phyloP scores from a whole-genome alignment of 2,329 filamentous ascomycete species.

The Cadophora malorum region DNA sequence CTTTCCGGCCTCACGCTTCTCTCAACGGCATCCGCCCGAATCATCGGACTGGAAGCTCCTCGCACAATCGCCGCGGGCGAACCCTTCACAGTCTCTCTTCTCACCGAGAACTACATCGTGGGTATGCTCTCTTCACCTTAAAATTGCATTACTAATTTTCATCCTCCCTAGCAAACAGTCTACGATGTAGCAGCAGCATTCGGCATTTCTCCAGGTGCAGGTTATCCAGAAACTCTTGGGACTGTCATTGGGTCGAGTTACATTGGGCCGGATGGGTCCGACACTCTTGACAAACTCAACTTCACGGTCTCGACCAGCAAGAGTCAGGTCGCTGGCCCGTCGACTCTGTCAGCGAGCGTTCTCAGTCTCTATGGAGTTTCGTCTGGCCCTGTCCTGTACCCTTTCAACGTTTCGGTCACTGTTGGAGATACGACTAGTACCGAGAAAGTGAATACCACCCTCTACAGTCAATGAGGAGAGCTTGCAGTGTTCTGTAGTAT shows the following conservation, averaged over 20 bases:
- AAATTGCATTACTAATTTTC: neutral
- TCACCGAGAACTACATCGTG: conserved; percentile 31
- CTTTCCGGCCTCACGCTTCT: conserved; percentile 21
- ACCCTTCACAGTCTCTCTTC: conserved; percentile 35
- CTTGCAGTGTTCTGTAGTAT: too few species aligned
- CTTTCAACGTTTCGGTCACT: conserved; percentile 24
- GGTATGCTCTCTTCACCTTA: too few species aligned
- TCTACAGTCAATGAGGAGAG: neutral
- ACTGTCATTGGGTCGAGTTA: conserved; percentile 33
- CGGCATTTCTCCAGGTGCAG: conserved; percentile 32
- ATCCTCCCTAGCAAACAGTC: conserved; percentile 31
- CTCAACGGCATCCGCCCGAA: conserved; percentile 32
- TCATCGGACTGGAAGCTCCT: conserved; percentile 36
- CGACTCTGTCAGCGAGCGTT: conserved; percentile 22
- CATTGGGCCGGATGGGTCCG: conserved; percentile 33
- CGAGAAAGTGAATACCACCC: neutral
- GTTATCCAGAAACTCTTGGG: conserved; percentile 30
- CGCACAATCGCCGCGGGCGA: conserved; percentile 34
- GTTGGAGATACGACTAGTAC: conserved; percentile 12
- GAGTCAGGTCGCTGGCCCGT: neutral
- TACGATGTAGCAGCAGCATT: conserved; percentile 34
- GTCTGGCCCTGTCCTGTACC: neutral
- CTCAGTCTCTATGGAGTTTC: conserved; percentile 22
- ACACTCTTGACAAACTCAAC: conserved; percentile 20
- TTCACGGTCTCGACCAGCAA: conserved; percentile 20